Percentiles rank a stretch among this genome's conserved stretches.
Conservation (phyloP, 495 filamentous ascomycete species). For the Tuber brumale region DNA sequence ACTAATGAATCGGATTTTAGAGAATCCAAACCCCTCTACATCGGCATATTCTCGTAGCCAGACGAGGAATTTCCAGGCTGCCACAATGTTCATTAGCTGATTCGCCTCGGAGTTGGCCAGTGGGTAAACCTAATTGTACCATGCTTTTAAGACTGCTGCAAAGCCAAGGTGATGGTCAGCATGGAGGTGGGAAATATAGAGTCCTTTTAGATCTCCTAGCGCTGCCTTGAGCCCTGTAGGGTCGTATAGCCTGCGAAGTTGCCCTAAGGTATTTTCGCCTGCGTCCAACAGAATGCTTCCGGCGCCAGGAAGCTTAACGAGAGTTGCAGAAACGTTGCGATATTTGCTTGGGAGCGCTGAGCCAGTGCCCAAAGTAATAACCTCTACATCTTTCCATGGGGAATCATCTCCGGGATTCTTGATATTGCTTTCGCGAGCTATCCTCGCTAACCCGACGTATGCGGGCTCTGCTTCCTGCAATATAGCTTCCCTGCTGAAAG, state of each 20-base stretch:
- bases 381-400: conserved; percentile 67
- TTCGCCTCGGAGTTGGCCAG: neutral
- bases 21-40: conserved; percentile 70
- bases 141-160: conserved; percentile 69
- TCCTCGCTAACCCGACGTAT: conserved; percentile 47
- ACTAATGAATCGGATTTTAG: conserved; percentile 42
- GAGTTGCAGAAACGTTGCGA: conserved; percentile 79
- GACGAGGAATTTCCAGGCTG: conserved; percentile 47
- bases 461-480: conserved; percentile 44
- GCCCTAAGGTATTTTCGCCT: conserved; percentile 84
- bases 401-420: conserved; percentile 48
- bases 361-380: conserved; percentile 83
- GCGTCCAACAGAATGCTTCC: conserved; percentile 85
- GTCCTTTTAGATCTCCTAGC: conserved; percentile 67
- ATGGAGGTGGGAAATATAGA: conserved; percentile 93
- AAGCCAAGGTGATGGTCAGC: conserved; percentile 94
- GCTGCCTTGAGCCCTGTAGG: conserved; percentile 58
- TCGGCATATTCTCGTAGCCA: conserved; percentile 72
- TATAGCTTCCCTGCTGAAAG: conserved; percentile 50
- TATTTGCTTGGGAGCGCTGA: conserved; percentile 84
- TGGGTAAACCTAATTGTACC: conserved; percentile 54
- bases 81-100: conserved; percentile 28
- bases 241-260: conserved; percentile 67
- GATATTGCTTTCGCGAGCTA: conserved; percentile 47
- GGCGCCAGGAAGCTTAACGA: conserved; percentile 72